Conservation (phyloP, 345 rosid genomes). For the Microthlaspi erraticum region DNA sequence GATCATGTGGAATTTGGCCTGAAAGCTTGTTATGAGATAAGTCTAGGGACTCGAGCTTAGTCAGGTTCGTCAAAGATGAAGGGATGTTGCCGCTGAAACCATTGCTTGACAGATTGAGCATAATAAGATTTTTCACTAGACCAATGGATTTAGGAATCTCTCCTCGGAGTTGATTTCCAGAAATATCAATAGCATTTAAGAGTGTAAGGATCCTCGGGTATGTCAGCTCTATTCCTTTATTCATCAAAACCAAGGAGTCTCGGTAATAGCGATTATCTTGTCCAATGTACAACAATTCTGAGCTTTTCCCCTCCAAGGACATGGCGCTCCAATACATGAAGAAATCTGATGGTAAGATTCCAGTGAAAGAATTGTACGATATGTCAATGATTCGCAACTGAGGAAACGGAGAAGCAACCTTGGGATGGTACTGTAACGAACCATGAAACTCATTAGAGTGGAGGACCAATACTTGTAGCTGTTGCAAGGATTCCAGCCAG, state of each 20-base stretch:
- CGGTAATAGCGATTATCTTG: neutral
- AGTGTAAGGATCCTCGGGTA: neutral
- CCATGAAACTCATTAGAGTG: conserved; percentile 5
- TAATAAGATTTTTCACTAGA: neutral
- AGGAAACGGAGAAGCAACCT: neutral
- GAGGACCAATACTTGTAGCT: neutral
- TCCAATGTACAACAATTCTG: conserved; percentile 1
- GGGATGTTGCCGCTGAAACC: neutral
- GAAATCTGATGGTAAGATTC: neutral
- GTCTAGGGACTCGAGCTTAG: conserved; percentile 2
- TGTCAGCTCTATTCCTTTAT: neutral
- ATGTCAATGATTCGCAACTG: conserved; percentile 1
- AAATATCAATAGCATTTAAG: conserved; percentile 16
- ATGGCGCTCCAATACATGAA: neutral
- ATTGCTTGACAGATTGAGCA: neutral
- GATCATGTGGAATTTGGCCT: conserved; percentile 9
- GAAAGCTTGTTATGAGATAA: conserved; percentile 26
- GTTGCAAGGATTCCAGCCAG: neutral
- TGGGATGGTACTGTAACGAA: neutral
- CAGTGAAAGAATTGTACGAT: neutral
- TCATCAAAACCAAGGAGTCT: neutral
- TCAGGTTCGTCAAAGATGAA: conserved; percentile 2
- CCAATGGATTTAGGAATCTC: conserved; percentile 27
- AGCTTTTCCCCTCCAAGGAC: neutral
- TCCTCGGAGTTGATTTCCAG: neutral